Evolutionary conservation across 257 asterid species (phyloP).

Genomic region (Asclepias syriaca): DNA sequence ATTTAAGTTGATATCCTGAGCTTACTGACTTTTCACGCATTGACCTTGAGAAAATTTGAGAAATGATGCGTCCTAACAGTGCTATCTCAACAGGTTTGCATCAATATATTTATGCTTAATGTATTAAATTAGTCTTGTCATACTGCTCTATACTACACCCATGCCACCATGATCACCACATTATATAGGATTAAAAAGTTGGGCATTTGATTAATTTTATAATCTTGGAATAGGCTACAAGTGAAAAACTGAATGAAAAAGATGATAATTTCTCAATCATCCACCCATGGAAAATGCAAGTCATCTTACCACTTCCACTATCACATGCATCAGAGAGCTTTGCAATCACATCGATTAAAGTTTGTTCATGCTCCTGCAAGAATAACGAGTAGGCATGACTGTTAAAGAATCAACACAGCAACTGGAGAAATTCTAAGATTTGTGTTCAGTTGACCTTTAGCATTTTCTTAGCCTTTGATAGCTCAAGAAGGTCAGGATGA

Average conservation of each 20-base stretch:
- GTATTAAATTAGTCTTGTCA: not conserved
- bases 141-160: not conserved
- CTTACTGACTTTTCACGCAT: not conserved
- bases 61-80: not conserved
- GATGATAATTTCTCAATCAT: not conserved
- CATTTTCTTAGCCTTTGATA: constrained; percentile 85
- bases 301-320: constrained; percentile 49
- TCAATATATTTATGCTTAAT: not conserved
- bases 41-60: not conserved
- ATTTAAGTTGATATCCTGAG: not conserved
- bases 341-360: constrained; percentile 70
- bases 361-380: constrained; percentile 86
- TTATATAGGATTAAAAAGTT: not conserved
- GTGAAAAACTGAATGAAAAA: not conserved
- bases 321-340: constrained; percentile 78
- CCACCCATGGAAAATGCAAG: not conserved
- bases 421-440: constrained; percentile 10
- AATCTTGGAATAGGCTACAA: not conserved
- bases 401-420: constrained; percentile 7
- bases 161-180: not conserved
- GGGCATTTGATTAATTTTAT: not conserved
- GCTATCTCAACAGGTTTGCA: not conserved
- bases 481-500: constrained; percentile 69
- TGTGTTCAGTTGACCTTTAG: constrained; percentile 53
- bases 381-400: constrained; percentile 17